A percentile compares a stretch with the other conserved stretches of the same genome.
Evolutionary conservation across 2,329 filamentous ascomycete genomes (phyloP).

Genomic region (Aspergillus fumigatiaffinis): DNA sequence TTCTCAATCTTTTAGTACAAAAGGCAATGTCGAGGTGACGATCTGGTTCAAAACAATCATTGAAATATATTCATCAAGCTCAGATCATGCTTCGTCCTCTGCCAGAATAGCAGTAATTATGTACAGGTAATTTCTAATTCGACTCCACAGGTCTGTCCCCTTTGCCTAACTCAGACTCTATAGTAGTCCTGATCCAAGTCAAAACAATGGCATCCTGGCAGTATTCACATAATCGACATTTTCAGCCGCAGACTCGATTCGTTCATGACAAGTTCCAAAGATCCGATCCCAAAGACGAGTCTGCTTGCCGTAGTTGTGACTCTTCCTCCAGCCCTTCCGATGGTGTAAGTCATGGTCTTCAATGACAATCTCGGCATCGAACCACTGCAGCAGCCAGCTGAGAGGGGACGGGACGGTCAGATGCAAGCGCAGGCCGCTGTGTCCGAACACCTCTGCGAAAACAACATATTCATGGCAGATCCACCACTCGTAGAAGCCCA

Average conservation of each 20-base stretch:
- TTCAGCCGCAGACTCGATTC: conserved; percentile 31
- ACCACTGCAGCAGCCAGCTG: conserved; percentile 30
- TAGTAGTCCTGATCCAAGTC: not conserved
- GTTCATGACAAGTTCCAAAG: conserved; percentile 33
- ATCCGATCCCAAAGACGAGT: conserved; percentile 37
- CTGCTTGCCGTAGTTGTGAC: conserved; percentile 39
- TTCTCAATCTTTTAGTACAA: too few relatives aligned
- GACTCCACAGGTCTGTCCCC: too few relatives aligned
- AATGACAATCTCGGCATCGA: conserved; percentile 38
- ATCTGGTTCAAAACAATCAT: too few relatives aligned
- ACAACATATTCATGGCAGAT: conserved; percentile 44
- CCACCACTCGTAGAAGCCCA: conserved; percentile 49
- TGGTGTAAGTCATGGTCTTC: conserved; percentile 44
- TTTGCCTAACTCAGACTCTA: too few relatives aligned
- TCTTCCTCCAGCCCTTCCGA: conserved; percentile 37
- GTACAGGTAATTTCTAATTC: not conserved
- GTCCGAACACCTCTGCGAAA: conserved; percentile 28
- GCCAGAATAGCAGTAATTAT: not conserved
- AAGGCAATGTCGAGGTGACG: too few relatives aligned
- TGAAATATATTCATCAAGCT: not conserved
- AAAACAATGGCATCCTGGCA: conserved; percentile 27
- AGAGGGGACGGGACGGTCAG: conserved; percentile 32
- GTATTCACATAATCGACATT: conserved; percentile 31
- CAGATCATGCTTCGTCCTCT: not conserved
- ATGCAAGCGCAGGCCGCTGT: conserved; percentile 30